Conservation (phyloP, 116 monocot species). For the Zostera marina region DNA sequence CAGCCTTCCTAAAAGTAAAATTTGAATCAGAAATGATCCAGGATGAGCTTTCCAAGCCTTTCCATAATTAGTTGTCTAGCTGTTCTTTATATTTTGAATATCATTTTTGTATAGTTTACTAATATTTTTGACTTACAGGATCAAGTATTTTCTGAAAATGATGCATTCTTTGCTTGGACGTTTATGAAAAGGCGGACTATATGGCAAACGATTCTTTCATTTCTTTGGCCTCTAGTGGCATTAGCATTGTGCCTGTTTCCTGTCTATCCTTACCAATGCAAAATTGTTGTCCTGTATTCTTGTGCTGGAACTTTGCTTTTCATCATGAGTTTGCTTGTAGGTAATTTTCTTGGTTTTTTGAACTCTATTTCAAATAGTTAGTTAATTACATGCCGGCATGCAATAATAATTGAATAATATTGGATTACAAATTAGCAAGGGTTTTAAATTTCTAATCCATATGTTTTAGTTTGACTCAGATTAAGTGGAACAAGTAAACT, state of each 20-base stretch:
- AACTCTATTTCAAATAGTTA: not conserved
- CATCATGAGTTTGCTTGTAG: conserved; percentile 55
- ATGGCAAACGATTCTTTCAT: conserved; percentile 96
- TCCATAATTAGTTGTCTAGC: no score
- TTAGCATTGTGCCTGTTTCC: conserved; percentile 95
- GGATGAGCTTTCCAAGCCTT: no score
- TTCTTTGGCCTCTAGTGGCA: conserved; percentile 86
- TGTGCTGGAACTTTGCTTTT: conserved; percentile 88
- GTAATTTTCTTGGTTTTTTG: conserved; percentile 26
- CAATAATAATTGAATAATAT: not conserved
- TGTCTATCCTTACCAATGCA: conserved; percentile 90
- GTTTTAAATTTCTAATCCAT: no score
- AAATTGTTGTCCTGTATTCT: conserved; percentile 88
- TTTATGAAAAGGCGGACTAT: conserved; percentile 77
- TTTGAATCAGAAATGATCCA: no score
- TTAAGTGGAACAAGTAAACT: not conserved
- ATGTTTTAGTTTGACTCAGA: not conserved
- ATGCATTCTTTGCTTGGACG: conserved; percentile 96
- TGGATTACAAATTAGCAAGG: no score
- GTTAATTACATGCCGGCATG: not conserved
- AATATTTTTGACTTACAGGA: conserved; percentile 32
- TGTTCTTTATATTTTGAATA: no score
- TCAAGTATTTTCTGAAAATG: conserved; percentile 84
- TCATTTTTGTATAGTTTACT: not conserved
- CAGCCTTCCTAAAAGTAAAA: no score